These are phyloP conservation scores for Hyaloscypha finlandica DNA, from an alignment of 495 filamentous ascomycete genomes.

Conservation along the genomic window DNA sequence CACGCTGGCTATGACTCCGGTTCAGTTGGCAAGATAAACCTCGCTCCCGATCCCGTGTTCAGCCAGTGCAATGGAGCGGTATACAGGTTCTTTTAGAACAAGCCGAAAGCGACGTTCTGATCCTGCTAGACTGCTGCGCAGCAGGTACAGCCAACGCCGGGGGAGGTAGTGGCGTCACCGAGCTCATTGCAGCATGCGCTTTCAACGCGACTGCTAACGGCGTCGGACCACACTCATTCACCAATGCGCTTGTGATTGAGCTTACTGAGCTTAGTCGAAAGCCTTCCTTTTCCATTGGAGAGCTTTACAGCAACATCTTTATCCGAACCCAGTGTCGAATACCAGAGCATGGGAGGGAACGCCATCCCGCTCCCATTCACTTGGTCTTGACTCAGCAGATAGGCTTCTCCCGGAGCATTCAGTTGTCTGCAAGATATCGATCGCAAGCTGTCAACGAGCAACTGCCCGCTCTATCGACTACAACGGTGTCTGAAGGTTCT, in stretches of 20 bases:
- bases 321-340: no score
- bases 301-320: neutral
- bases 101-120: slow-evolving; percentile 51
- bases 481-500: no score
- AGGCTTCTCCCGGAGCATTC: no score
- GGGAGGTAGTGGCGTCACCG: slow-evolving; percentile 50
- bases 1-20: no score
- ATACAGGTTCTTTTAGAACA: slow-evolving; percentile 53
- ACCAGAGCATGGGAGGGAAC: no score
- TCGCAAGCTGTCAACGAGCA: no score
- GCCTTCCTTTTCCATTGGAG: neutral
- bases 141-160: slow-evolving; percentile 52
- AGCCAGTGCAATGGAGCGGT: slow-evolving; percentile 54
- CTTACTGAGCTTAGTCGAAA: neutral
- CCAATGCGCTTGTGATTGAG: slow-evolving; percentile 30
- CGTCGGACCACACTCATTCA: slow-evolving; percentile 53
- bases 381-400: no score
- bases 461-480: no score
- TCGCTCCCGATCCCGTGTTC: neutral
- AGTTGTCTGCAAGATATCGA: no score
- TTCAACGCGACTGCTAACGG: slow-evolving; percentile 54
- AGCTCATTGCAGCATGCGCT: slow-evolving; percentile 55
- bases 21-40: no score
- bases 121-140: slow-evolving; percentile 55
- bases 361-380: no score